phyloP scores from a whole-genome alignment of 2,329 filamentous ascomycete species.

The Diplodia intermedia region DNA sequence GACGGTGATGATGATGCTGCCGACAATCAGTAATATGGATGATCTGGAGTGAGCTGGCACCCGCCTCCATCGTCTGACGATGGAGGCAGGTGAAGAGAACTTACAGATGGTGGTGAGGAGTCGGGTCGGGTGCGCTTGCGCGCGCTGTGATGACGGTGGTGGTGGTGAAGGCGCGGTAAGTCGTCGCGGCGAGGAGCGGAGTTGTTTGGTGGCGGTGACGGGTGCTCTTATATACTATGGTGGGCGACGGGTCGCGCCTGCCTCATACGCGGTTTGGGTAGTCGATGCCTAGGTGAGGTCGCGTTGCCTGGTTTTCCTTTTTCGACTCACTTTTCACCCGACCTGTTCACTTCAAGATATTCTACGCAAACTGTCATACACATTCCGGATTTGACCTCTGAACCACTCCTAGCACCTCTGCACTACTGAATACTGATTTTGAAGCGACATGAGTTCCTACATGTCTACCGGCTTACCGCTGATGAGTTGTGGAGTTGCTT shows the following conservation, averaged over 20 bases:
- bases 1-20: neutral
- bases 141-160: neutral
- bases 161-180: neutral
- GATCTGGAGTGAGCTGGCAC: neutral
- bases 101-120: neutral
- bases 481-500: neutral
- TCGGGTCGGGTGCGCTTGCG: neutral
- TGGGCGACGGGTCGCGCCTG: neutral
- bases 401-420: neutral
- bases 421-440: fast-evolving
- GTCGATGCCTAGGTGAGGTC: neutral
- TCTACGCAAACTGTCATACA: neutral
- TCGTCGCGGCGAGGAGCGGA: too few species aligned
- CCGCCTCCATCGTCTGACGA: neutral
- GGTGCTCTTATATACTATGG: neutral
- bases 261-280: neutral
- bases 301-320: neutral
- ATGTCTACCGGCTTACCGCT: neutral
- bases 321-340: neutral
- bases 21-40: neutral
- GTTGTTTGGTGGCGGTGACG: neutral
- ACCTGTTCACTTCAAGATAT: neutral
- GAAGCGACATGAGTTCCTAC: neutral
- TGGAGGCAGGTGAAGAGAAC: neutral
- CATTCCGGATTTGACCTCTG: neutral